These are phyloP conservation scores for Parachlorella kessleri DNA, from an alignment of 139 green algal species.

Conservation along the genomic window DNA sequence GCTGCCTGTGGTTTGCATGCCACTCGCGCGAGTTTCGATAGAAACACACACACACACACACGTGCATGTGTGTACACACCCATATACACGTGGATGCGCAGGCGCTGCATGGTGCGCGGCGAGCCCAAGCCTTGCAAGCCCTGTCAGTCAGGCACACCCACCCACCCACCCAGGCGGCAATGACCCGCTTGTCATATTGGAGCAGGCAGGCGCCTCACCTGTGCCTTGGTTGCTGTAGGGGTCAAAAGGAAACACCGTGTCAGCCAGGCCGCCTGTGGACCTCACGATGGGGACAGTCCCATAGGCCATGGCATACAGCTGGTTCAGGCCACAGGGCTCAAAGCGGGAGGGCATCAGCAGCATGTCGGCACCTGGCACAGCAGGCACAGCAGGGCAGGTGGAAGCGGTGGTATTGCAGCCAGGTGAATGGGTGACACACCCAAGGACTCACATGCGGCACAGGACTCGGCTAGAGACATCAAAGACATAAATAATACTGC, in stretches of 20 bases:
- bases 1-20: too few relatives aligned
- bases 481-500: too few relatives aligned
- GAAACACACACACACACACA: too few relatives aligned
- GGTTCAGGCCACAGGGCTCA: conserved; percentile 83
- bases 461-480: conserved; percentile 5
- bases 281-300: conserved; percentile 92
- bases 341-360: conserved; percentile 79
- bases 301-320: conserved; percentile 97
- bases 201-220: too few relatives aligned
- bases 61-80: too few relatives aligned
- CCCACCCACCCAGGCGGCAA: too few relatives aligned
- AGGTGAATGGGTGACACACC: conserved; percentile 93
- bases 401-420: conserved; percentile 89
- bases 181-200: too few relatives aligned
- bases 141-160: too few relatives aligned
- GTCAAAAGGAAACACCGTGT: conserved; percentile 85
- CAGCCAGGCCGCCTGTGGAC: conserved; percentile 68
- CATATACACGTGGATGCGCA: too few relatives aligned
- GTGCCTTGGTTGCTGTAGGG: conserved; percentile 74
- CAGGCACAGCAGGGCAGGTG: conserved; percentile 90
- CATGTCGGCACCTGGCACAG: conserved; percentile 60
- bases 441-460: conserved; percentile 69
- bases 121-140: too few relatives aligned
- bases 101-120: too few relatives aligned
- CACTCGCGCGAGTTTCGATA: too few relatives aligned